Evolutionary conservation across 108 stramenopile species (phyloP).

Genomic region (Nitzschia sp.): DNA sequence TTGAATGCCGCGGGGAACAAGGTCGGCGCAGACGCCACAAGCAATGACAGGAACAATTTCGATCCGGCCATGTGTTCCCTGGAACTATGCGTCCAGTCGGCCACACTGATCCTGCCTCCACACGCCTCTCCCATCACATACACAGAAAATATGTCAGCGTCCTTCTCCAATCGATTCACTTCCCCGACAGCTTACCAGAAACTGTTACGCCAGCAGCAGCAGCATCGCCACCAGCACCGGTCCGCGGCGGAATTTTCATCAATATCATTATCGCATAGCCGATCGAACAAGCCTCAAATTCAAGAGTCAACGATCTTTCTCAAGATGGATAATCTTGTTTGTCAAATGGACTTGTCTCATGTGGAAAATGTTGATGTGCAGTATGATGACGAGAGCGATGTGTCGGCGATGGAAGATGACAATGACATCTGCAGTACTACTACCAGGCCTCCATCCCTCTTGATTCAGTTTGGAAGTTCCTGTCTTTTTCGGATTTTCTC

Average conservation of each 20-base stretch:
- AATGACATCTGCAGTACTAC: background rate
- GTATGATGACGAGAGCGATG: background rate
- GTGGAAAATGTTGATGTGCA: conserved; percentile 12
- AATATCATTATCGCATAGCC: too few species aligned
- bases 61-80: conserved; percentile 29
- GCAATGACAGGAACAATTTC: background rate
- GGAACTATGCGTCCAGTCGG: conserved; percentile 13
- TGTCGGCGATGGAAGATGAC: background rate
- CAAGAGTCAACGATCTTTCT: background rate
- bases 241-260: background rate
- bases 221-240: too few species aligned
- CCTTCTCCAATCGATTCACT: background rate
- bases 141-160: background rate
- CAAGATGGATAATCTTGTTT: background rate
- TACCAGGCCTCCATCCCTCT: conserved; percentile 14
- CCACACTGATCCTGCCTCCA: conserved; percentile 8
- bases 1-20: background rate
- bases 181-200: conserved; percentile 11
- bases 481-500: conserved; percentile 29
- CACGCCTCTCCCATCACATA: background rate
- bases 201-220: background rate
- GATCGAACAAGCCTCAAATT: background rate
- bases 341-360: conserved; percentile 27
- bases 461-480: conserved; percentile 16
- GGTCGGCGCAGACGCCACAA: background rate